These are phyloP conservation scores for Volutella citrinella DNA, from an alignment of 2,329 filamentous ascomycete genomes.

Conservation along the genomic window DNA sequence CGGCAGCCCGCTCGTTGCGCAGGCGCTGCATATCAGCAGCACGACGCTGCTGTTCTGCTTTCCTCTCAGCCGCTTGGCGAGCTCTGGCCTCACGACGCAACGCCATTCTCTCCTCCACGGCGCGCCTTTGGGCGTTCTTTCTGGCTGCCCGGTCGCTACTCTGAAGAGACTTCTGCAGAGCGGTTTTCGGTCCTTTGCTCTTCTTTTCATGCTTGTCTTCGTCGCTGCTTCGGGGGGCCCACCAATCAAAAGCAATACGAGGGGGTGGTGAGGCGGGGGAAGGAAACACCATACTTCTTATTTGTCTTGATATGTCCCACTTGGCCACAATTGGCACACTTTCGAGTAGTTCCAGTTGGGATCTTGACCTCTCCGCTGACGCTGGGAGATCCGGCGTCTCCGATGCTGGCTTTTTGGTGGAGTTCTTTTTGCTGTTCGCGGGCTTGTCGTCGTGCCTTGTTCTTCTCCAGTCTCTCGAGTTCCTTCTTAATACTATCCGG, in stretches of 20 bases:
- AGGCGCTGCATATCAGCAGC: constrained; percentile 12
- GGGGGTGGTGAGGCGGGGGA: constrained; percentile 25
- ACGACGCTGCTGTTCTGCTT: constrained; percentile 16
- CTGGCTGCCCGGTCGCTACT: constrained; percentile 19
- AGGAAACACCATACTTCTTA: constrained; percentile 71
- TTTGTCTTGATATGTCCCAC: constrained; percentile 99
- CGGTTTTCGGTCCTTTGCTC: no score
- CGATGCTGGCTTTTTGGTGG: constrained; percentile 42
- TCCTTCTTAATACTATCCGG: constrained; percentile 53
- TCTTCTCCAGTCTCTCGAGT: constrained; percentile 80
- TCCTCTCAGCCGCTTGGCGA: constrained; percentile 12
- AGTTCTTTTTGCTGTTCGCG: constrained; percentile 85
- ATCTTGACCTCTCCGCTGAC: constrained; percentile 44
- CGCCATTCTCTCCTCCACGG: constrained; percentile 13
- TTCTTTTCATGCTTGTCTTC: constrained; percentile 15
- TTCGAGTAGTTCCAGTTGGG: constrained; percentile 70
- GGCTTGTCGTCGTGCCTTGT: constrained; percentile 84
- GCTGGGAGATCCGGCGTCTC: constrained; percentile 51
- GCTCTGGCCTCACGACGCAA: constrained; percentile 9
- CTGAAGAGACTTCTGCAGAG: constrained; percentile 18
- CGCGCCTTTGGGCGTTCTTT: constrained; percentile 7
- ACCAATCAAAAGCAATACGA: constrained; percentile 33
- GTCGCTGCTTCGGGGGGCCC: constrained; percentile 15
- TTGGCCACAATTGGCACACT: constrained; percentile 96
- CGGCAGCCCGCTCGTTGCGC: constrained; percentile 13